A percentile compares a stretch with the other conserved stretches of the same genome.
Conservation (phyloP, 257 asterid species). For the Plantago ovata region DNA sequence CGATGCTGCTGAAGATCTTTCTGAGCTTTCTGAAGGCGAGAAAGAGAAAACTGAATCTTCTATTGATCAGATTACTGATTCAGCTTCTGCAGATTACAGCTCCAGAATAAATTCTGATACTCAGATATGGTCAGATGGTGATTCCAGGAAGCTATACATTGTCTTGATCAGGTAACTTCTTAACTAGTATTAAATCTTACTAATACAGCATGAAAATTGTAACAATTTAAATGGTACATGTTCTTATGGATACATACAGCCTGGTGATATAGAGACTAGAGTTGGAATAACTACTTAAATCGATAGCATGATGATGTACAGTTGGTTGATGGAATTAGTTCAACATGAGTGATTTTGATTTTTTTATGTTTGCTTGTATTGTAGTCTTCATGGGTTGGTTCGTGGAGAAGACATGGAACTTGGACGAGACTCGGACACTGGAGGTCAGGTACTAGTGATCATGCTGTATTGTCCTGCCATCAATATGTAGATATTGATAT, state of each 20-base stretch:
- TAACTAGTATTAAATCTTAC: neutral
- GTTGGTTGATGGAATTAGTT: conserved; percentile 13
- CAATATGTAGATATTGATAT: too few species aligned
- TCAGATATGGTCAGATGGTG: conserved; percentile 43
- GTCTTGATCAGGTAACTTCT: conserved; percentile 55
- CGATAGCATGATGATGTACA: neutral
- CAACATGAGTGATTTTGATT: neutral
- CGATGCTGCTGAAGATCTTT: conserved; percentile 56
- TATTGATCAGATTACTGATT: too few species aligned
- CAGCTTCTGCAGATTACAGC: conserved; percentile 20
- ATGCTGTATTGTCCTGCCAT: too few species aligned
- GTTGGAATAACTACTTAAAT: neutral
- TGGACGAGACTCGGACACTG: conserved; percentile 74
- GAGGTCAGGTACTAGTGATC: conserved; percentile 41
- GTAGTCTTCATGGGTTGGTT: conserved; percentile 71
- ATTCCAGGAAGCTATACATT: conserved; percentile 49
- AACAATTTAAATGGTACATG: neutral
- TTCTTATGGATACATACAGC: neutral
- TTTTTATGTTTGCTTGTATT: conserved; percentile 18
- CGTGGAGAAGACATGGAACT: conserved; percentile 82
- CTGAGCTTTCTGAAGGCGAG: conserved; percentile 72
- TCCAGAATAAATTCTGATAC: conserved; percentile 44
- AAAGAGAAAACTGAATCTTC: conserved; percentile 40
- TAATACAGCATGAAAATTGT: neutral
- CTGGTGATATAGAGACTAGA: too few species aligned